These are phyloP conservation scores for Aureobasidium leucospermi DNA, from an alignment of 2,329 filamentous ascomycete genomes.

Conservation along the genomic window DNA sequence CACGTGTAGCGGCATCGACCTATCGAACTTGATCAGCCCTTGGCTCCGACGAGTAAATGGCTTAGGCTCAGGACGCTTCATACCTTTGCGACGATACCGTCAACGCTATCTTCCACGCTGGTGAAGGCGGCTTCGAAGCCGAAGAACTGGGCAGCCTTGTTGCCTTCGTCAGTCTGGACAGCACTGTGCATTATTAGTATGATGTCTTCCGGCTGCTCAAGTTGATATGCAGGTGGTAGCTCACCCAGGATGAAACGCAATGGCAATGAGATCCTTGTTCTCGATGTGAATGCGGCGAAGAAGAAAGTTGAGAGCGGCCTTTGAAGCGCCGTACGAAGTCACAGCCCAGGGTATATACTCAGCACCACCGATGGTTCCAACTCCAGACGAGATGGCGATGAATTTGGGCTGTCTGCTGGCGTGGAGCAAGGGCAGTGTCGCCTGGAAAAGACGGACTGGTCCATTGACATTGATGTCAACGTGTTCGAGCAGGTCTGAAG, in stretches of 20 bases:
- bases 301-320: slow-evolving; percentile 34
- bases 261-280: slow-evolving; percentile 15
- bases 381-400: slow-evolving; percentile 27
- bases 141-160: neutral
- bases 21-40: neutral
- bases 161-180: neutral
- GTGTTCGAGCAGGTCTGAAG: slow-evolving; percentile 23
- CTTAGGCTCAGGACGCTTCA: neutral
- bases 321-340: slow-evolving; percentile 40
- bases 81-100: neutral
- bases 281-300: slow-evolving; percentile 33
- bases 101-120: neutral
- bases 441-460: slow-evolving; percentile 39
- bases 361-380: slow-evolving; percentile 6
- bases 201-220: neutral
- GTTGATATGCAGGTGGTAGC: neutral
- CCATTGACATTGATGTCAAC: slow-evolving; percentile 31
- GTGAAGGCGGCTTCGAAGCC: no score
- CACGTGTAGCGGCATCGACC: neutral
- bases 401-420: slow-evolving; percentile 28
- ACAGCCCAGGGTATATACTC: slow-evolving; percentile 21
- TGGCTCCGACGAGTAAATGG: no score
- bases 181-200: neutral
- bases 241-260: neutral
- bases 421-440: slow-evolving; percentile 33